Conservation (phyloP, 768 basidiomycete species). For the Mycena vulgaris region DNA sequence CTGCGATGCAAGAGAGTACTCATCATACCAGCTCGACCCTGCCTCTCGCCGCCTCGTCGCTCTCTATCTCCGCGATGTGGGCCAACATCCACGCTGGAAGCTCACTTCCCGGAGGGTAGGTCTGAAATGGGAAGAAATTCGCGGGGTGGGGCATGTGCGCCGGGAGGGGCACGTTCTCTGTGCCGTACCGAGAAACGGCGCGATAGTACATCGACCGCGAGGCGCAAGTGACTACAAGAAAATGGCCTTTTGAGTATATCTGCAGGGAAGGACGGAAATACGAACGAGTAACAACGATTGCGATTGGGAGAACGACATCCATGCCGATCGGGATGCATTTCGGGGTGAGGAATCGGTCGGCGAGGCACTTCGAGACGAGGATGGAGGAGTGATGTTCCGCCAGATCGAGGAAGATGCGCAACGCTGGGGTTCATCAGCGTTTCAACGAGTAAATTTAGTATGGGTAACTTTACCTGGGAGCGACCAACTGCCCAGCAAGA, state of each 20-base stretch:
- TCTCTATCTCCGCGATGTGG: neutral
- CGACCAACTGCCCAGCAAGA: neutral
- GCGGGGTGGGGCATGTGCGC: neutral
- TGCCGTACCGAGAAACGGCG: neutral
- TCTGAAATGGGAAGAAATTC: neutral
- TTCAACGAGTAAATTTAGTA: too few relatives aligned
- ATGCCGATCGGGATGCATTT: neutral
- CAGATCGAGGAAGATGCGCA: neutral
- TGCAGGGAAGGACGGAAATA: neutral
- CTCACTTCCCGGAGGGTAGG: neutral
- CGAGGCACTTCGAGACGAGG: neutral
- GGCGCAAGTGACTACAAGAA: neutral
- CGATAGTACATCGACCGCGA: neutral
- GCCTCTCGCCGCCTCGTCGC: neutral
- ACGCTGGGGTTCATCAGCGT: neutral
- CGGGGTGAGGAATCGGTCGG: neutral
- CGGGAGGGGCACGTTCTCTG: neutral
- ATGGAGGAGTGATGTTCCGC: neutral
- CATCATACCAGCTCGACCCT: too few relatives aligned
- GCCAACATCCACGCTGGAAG: constrained; percentile 1
- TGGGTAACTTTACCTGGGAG: neutral
- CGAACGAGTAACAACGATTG: neutral
- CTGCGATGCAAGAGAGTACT: too few relatives aligned
- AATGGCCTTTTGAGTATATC: neutral
- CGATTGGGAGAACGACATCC: neutral